phyloP scores from a whole-genome alignment of 2,329 filamentous ascomycete genomes.

The Shiraia sp. region DNA sequence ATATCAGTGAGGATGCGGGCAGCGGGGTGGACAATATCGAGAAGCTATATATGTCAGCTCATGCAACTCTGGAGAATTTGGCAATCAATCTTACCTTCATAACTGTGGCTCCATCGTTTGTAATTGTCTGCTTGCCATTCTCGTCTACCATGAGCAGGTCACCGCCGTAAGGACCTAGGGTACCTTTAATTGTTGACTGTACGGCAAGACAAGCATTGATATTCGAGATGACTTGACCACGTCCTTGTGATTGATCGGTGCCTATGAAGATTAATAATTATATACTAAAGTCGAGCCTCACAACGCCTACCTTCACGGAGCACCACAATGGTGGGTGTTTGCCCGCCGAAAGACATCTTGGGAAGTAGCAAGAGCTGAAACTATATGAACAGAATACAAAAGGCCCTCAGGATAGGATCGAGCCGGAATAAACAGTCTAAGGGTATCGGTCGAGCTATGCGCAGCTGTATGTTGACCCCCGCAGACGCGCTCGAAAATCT shows the following conservation, averaged over 20 bases:
- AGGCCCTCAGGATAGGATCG: constrained; percentile 1
- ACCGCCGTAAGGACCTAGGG: constrained; percentile 93
- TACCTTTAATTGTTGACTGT: constrained; percentile 93
- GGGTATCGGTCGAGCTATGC: constrained; percentile 22
- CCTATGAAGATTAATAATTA: constrained; percentile 58
- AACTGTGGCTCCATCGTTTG: constrained; percentile 97
- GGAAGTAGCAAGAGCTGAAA: constrained; percentile 8
- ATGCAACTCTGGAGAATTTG: background rate
- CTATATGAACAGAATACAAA: background rate
- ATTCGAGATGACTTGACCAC: constrained; percentile 95
- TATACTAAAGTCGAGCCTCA: constrained; percentile 17
- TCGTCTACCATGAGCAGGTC: constrained; percentile 94
- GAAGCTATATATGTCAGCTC: constrained; percentile 63
- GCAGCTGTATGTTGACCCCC: constrained; percentile 29
- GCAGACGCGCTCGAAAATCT: constrained; percentile 38
- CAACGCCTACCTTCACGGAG: constrained; percentile 83
- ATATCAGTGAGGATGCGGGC: constrained; percentile 98
- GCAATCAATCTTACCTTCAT: constrained; percentile 78
- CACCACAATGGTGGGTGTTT: constrained; percentile 97
- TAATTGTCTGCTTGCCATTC: constrained; percentile 96
- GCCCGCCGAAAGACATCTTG: constrained; percentile 92
- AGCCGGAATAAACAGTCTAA: constrained; percentile 6
- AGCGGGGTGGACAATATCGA: constrained; percentile 97
- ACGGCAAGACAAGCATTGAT: constrained; percentile 98
- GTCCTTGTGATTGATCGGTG: constrained; percentile 95